Percentiles rank a stretch among this genome's conserved stretches.
Evolutionary conservation across 2,329 filamentous ascomycete genomes (phyloP).

Genomic region (Penicillium griseofulvum): DNA sequence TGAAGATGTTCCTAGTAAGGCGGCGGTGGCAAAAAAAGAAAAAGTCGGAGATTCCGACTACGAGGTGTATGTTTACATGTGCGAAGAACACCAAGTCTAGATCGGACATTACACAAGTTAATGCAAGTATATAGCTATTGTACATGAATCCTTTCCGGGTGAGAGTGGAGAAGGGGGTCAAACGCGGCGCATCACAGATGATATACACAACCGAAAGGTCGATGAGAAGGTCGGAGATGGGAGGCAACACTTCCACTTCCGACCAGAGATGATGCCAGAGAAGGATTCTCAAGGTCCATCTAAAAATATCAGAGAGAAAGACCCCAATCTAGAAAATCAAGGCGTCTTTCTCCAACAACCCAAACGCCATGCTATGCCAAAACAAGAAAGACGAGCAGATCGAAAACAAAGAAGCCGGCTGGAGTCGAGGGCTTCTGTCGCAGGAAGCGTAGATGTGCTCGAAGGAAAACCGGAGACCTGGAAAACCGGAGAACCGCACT

Average conservation of each 20-base stretch:
- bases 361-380: conserved; percentile 46
- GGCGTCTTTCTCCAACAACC: conserved; percentile 27
- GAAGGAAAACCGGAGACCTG: neutral
- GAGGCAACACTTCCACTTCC: neutral
- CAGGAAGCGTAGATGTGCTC: neutral
- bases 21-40: conserved; percentile 21
- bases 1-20: neutral
- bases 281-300: neutral
- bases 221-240: conserved; percentile 1
- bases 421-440: conserved; percentile 2
- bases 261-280: neutral
- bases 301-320: conserved; percentile 8
- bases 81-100: neutral
- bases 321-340: conserved; percentile 18
- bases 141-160: conserved; percentile 22
- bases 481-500: neutral
- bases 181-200: conserved; percentile 11
- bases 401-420: conserved; percentile 2
- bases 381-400: conserved; percentile 22
- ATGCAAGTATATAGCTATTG: conserved; percentile 27
- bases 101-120: conserved; percentile 15
- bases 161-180: conserved; percentile 26
- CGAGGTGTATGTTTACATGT: neutral
- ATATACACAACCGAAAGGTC: conserved; percentile 24
- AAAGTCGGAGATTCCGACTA: neutral